Percentiles rank a stretch among this genome's conserved stretches.
phyloP scores from a whole-genome alignment of 352 stramenopile species.

The Thalassiosira mediterranea region DNA sequence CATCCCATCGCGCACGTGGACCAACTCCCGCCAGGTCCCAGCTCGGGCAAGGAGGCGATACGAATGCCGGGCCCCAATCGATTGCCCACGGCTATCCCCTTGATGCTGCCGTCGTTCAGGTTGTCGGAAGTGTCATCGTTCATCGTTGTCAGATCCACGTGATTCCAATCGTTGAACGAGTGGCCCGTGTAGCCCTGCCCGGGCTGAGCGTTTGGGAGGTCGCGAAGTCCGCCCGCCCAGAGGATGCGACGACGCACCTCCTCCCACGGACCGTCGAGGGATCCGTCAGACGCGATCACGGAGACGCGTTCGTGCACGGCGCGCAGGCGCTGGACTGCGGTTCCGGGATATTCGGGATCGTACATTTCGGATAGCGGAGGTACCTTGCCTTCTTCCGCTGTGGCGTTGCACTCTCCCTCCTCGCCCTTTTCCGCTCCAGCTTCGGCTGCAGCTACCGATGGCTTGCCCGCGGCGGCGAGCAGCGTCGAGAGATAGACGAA shows the following conservation, averaged over 20 bases:
- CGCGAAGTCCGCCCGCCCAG: constrained; percentile 80
- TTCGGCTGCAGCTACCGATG: too few species aligned
- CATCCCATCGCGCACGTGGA: constrained; percentile 84
- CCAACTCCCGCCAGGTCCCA: constrained; percentile 82
- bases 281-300: constrained; percentile 48
- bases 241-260: constrained; percentile 76
- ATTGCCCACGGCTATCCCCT: constrained; percentile 82
- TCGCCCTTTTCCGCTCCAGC: too few species aligned
- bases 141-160: constrained; percentile 85
- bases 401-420: constrained; percentile 50
- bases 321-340: constrained; percentile 70
- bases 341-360: constrained; percentile 81
- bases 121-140: constrained; percentile 72
- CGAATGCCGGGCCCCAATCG: constrained; percentile 77
- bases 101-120: constrained; percentile 76
- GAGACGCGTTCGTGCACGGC: constrained; percentile 57
- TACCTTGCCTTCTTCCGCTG: neutral
- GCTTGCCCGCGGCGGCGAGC: too few species aligned
- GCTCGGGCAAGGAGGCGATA: constrained; percentile 75
- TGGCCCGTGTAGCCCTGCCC: constrained; percentile 85
- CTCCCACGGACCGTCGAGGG: constrained; percentile 65
- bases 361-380: constrained; percentile 4
- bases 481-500: too few species aligned
- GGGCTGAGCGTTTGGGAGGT: constrained; percentile 68
- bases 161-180: constrained; percentile 85